Evolutionary conservation across 1,284 basidiomycete species (phyloP).

Genomic region (Irpex lacteus): DNA sequence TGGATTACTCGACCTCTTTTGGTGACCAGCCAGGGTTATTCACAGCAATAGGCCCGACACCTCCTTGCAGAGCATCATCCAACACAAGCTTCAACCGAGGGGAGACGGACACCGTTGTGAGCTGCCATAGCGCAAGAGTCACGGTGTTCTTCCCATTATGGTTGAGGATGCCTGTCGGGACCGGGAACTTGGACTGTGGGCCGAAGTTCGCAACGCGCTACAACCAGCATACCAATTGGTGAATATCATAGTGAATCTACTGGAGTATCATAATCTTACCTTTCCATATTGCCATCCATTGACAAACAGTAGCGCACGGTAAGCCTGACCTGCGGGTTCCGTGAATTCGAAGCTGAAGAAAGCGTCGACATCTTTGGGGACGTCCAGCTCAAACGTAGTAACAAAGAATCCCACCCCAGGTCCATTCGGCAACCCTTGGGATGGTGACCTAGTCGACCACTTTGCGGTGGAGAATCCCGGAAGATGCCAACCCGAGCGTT

Average conservation of each 20-base stretch:
- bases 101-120: conserved; percentile 46
- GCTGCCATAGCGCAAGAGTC: conserved; percentile 67
- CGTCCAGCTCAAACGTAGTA: conserved; percentile 61
- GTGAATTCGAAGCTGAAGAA: conserved; percentile 66
- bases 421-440: conserved; percentile 52
- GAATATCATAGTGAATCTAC: background rate
- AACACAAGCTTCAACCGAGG: conserved; percentile 55
- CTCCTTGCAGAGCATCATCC: conserved; percentile 62
- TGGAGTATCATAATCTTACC: conserved; percentile 37
- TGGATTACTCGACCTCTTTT: background rate
- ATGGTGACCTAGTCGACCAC: conserved; percentile 56
- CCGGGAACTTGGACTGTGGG: conserved; percentile 76
- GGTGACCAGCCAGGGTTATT: conserved; percentile 63
- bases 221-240: conserved; percentile 5
- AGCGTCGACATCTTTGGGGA: conserved; percentile 59
- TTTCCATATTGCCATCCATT: conserved; percentile 91
- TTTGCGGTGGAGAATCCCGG: conserved; percentile 64
- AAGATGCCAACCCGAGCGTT: conserved; percentile 80
- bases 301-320: conserved; percentile 71
- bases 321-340: conserved; percentile 41
- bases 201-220: conserved; percentile 38
- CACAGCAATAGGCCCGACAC: conserved; percentile 50
- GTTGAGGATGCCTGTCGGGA: conserved; percentile 73
- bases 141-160: conserved; percentile 71
- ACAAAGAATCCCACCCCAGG: conserved; percentile 81